Evolutionary conservation across 2,329 filamentous ascomycete genomes (phyloP).

Genomic region (Pseudofabraea citricarpa): DNA sequence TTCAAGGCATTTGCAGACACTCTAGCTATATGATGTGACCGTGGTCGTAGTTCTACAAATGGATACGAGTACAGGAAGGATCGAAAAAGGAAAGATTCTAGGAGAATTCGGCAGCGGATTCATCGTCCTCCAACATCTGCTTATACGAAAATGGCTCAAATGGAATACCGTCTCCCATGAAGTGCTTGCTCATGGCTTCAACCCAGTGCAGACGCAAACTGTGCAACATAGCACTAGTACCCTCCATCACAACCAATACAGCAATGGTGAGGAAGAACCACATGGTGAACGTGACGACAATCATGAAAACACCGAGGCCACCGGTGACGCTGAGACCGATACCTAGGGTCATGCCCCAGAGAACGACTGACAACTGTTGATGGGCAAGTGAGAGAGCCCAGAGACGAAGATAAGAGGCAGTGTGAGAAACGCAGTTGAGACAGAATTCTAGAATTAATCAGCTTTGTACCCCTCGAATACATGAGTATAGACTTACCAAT

Average conservation of each 20-base stretch:
- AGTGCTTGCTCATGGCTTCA: constrained; percentile 96
- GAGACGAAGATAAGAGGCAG: constrained; percentile 94
- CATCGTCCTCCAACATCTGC: constrained; percentile 77
- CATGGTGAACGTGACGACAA: constrained; percentile 76
- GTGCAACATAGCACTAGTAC: constrained; percentile 93
- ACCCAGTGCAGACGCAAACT: constrained; percentile 91
- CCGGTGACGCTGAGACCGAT: constrained; percentile 67
- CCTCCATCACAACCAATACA: constrained; percentile 91
- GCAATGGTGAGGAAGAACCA: constrained; percentile 85
- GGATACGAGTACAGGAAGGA: constrained; percentile 4
- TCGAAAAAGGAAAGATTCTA: constrained; percentile 13
- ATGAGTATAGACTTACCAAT: constrained; percentile 73
- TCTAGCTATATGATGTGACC: too few relatives aligned
- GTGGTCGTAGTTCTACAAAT: constrained; percentile 21
- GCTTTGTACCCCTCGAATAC: too few relatives aligned
- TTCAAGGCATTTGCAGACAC: too few relatives aligned
- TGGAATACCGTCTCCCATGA: constrained; percentile 81
- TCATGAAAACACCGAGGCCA: constrained; percentile 68
- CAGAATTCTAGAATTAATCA: constrained; percentile 73
- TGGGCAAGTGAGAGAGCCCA: constrained; percentile 97
- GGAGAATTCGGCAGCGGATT: constrained; percentile 49
- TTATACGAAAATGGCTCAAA: constrained; percentile 90
- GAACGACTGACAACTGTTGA: constrained; percentile 92
- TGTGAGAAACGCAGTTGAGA: constrained; percentile 97
- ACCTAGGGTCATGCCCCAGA: constrained; percentile 93